A percentile compares a stretch with the other conserved stretches of the same genome.
phyloP scores from a whole-genome alignment of 352 stramenopile genomes.

The Phytophthora litchii region DNA sequence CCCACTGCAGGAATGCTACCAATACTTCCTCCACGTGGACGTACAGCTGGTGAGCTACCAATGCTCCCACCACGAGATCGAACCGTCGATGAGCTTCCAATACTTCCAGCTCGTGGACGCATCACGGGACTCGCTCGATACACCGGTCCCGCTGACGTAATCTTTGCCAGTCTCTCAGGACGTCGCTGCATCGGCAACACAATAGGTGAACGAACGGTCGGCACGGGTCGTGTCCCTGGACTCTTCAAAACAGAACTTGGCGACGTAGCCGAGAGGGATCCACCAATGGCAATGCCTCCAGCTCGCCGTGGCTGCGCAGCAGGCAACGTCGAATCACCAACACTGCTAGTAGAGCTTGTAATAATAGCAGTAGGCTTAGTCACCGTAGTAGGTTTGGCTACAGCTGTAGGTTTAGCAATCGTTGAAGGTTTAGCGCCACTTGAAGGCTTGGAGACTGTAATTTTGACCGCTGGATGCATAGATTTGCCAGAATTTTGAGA shows the following conservation, averaged over 20 bases:
- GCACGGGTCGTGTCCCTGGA: conserved; percentile 1
- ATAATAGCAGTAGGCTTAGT: not conserved
- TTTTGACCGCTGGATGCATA: conserved; percentile 4
- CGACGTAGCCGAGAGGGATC: conserved; percentile 22
- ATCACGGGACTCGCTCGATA: conserved; percentile 64
- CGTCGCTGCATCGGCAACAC: conserved; percentile 52
- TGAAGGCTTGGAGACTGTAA: conserved; percentile 3
- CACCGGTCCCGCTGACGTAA: conserved; percentile 50
- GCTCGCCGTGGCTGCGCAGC: conserved; percentile 8
- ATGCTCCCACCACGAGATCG: conserved; percentile 28
- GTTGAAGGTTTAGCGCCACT: not conserved
- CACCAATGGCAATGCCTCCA: conserved; percentile 31
- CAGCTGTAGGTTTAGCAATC: conserved; percentile 2
- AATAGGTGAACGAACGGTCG: conserved; percentile 42
- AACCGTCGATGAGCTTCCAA: conserved; percentile 17
- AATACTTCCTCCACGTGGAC: conserved; percentile 26
- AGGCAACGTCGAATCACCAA: not conserved
- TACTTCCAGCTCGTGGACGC: conserved; percentile 40
- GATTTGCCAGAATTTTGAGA: not conserved
- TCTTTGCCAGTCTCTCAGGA: conserved; percentile 70
- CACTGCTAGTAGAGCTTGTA: not conserved
- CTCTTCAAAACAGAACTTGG: conserved; percentile 17
- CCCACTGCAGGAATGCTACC: conserved; percentile 17
- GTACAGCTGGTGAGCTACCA: conserved; percentile 14
- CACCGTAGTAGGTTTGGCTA: not conserved